Evolutionary conservation across 257 asterid genomes (phyloP), one percentile per base, ranked within the genome.

Genomic region (Buddleja alternifolia): DNA sequence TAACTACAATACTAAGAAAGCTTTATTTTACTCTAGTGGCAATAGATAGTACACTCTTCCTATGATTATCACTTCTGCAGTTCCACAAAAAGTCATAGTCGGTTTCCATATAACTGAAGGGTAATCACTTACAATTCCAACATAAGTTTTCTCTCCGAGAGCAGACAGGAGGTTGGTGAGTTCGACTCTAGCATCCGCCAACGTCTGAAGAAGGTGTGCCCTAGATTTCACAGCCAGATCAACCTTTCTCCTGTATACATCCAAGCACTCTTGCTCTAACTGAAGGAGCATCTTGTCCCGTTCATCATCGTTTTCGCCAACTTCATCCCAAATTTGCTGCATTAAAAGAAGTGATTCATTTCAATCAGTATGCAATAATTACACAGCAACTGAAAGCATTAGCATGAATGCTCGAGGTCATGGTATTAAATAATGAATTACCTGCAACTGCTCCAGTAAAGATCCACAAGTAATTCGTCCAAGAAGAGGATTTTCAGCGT

Each of bases 181-280:
- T 73, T 88, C 96, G 64, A 91, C 89, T 77, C 91, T 80, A 62
- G 98, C 95, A 81, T 92, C 95, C 1, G 98, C 95, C 83, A 95
- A 59, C 29, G 86, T 81, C 84, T 94, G 96, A 73, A 91, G 97
- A 72, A 86, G 88, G 68, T 78, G 81, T 9, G 85, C 84, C 71
- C 93, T 79, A 4, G 95, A 83, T 75, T 82, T 88, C 78, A 84
- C 97, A 73, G 99, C 98, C 54, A 68, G 89, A 71, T 94, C 97
- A 54, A 94, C 97, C 80, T 94, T 92, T 72, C 86, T 80, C 82
- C 77, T 86, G 76, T 88, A 88, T 16, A 88, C 93, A 73, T 88
- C 90, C 82, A 88, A 80, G 80, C 95, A 88, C 63, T 88, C 95
- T 45, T 85, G 88, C 72, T 88, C 93, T 52, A 88, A 71, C 72